Evolutionary conservation across 306 rosid genomes (phyloP), one percentile per base, ranked within the genome.

Genomic region (Senna siamea): DNA sequence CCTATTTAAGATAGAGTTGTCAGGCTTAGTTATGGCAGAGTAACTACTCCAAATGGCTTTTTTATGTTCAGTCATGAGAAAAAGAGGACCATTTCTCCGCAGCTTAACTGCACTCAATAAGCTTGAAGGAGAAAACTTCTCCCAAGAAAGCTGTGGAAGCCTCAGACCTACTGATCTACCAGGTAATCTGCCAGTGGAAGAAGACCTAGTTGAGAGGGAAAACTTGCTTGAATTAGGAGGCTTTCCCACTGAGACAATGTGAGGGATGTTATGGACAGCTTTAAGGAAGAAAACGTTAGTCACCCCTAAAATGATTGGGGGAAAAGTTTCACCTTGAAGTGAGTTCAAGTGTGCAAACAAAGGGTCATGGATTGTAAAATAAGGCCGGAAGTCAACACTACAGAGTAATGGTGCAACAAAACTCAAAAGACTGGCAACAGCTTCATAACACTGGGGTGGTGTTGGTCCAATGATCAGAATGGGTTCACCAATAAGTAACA

Each of bases 401-500:
- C 77, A 90, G 70, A 89, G 92, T 81, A 93, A 76, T 18, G 98
- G 98, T 8, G 98, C 92, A 85, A 93, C 87, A 87, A 91, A 86
- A 77, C 98, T 93, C 72, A 93, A 96, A 77, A 93, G 98, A 77
- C 93, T 76, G 28, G 97, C 97, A 41, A 93, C 97, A 84, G 98
- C 98, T 76, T 90, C 97, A 72, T 90, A 89, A 83, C 97, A 90
- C 70, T 93, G 98, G 46, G 98, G 93, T 72, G 98, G 97, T 12
- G 97, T 89, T 12, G 98, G 97, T 59, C 96, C 93, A 77, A 93
- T 89, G 71, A 93, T 43, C 41, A 93, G 98, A 76, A 93, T 76
- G 9, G 98, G 97, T 71, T 93, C 96, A 19, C 98, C 98, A 62
- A 91, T 74, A 71, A 93, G 86, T 73, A 89, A 72, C 85, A 93